Conservation (phyloP, 768 basidiomycete species). For the Pisolithus microcarpus region DNA sequence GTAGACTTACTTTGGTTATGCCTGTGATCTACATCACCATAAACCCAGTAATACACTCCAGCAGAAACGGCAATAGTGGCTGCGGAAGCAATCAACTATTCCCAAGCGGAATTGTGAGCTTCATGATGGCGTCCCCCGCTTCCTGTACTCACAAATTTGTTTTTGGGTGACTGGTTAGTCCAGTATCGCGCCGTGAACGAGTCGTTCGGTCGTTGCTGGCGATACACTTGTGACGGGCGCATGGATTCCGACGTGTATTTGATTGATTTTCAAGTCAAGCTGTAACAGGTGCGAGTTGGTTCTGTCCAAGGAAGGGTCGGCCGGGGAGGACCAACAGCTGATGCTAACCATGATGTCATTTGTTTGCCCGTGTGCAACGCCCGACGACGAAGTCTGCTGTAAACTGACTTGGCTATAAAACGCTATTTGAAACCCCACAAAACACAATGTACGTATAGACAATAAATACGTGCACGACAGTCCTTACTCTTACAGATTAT, state of each 20-base stretch:
- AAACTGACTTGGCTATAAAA: too few relatives aligned
- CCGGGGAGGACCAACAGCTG: background rate
- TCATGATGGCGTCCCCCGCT: background rate
- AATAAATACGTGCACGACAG: too few relatives aligned
- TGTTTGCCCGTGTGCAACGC: background rate
- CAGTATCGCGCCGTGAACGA: slow-evolving; percentile 26
- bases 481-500: background rate
- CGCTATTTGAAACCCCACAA: too few relatives aligned
- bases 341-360: slow-evolving; percentile 23
- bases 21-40: slow-evolving; percentile 28
- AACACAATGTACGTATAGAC: too few relatives aligned
- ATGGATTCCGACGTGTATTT: slow-evolving; percentile 8
- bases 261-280: background rate
- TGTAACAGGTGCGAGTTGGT: background rate
- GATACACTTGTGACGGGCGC: slow-evolving; percentile 17
- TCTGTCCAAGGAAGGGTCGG: background rate
- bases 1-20: slow-evolving; percentile 17
- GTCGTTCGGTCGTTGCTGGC: slow-evolving; percentile 19
- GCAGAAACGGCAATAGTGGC: slow-evolving; percentile 23
- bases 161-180: slow-evolving; percentile 27
- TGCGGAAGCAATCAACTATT: slow-evolving; percentile 23
- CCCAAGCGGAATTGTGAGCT: background rate
- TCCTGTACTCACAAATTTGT: slow-evolving; percentile 22
- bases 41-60: slow-evolving; percentile 31
- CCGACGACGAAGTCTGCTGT: background rate